phyloP scores from a whole-genome alignment of 371 early-diverging fungal genomes.

The Mortierella sp. region DNA sequence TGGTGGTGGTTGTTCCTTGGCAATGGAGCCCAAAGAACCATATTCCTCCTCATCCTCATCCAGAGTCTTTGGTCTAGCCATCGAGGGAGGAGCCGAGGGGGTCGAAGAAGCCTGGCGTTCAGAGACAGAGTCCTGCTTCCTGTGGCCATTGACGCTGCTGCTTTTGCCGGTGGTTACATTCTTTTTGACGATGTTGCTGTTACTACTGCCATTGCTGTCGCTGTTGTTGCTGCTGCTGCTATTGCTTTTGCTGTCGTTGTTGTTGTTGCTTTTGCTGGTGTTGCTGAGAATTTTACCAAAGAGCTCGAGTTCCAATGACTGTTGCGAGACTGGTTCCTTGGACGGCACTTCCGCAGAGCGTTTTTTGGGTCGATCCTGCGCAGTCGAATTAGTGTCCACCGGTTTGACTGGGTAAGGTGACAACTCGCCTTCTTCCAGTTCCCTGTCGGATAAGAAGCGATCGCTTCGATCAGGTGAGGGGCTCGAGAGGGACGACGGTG shows the following conservation, averaged over 20 bases:
- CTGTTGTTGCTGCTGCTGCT: neutral
- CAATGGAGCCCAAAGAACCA: constrained; percentile 8
- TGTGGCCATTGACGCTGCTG: neutral
- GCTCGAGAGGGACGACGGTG: constrained; percentile 34
- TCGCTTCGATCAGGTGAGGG: constrained; percentile 28
- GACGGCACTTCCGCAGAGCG: too few relatives aligned
- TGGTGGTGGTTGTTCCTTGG: constrained; percentile 3
- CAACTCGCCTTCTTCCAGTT: neutral
- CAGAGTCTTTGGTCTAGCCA: neutral
- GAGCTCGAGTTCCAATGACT: constrained; percentile 38
- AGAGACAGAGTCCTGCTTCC: neutral
- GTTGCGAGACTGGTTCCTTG: constrained; percentile 16
- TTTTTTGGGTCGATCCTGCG: neutral
- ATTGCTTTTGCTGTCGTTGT: neutral
- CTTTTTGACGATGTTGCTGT: neutral
- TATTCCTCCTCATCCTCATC: constrained; percentile 17
- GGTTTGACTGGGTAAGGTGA: constrained; percentile 8
- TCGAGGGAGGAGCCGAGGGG: neutral
- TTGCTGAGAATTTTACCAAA: constrained; percentile 28
- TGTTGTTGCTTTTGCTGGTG: neutral
- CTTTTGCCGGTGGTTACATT: neutral
- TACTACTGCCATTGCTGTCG: neutral
- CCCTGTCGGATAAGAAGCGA: constrained; percentile 22
- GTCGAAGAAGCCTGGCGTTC: neutral
- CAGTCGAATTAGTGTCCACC: neutral